Base-by-base conservation (phyloP, 129 eudicot species). In the Artemisia tridentata region DNA sequence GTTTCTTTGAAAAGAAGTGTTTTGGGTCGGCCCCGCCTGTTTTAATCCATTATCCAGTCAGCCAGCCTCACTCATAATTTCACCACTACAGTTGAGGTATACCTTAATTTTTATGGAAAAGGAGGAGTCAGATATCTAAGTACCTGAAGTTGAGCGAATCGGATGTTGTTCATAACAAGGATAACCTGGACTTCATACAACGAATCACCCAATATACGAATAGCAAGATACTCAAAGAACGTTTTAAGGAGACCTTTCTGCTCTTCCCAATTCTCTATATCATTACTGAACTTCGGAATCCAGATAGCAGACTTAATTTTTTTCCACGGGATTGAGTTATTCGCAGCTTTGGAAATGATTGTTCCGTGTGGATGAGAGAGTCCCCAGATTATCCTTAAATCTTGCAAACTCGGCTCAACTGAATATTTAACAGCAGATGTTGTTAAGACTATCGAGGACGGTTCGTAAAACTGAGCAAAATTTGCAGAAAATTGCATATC, bases 71-170 rank as follows among this genome's bases (percentile, higher is more conserved):
- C 45, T 38, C 45, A 38, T 38, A 38, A 38, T 38, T 38, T 38
- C 11, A 6, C 10, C 45, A 38, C 11, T 38, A 38, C 45, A 7
- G 10, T 38, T 2, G 2, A 38, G 45, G 45, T 38, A 38, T 38
- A 38, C 45, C 45, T 1, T 38, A 31, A 21, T 20, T 75, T 11
- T 5, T 43, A 55, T 0, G n/a, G 61, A 31, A 48, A 31, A 58
- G 4, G 19, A 27, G 19, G 21, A 77, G 56, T 38, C 18, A 69
- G 31, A 69, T 20, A 17, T 51, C 41, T 21, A 21, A 13, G 52
- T 85, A 89, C 98, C 98, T 89, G 96, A 62, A 92, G 75, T 66
- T 80, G 89, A n/a, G 98, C 84, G 67, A 92, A 92, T 21, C 95
- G 81, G 41, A 87, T 71, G 66, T 92, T 92, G 83, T 89, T 92